Evolutionary conservation across 2,329 filamentous ascomycete species (phyloP).

Genomic region (Rhexocercosporidium sp.): DNA sequence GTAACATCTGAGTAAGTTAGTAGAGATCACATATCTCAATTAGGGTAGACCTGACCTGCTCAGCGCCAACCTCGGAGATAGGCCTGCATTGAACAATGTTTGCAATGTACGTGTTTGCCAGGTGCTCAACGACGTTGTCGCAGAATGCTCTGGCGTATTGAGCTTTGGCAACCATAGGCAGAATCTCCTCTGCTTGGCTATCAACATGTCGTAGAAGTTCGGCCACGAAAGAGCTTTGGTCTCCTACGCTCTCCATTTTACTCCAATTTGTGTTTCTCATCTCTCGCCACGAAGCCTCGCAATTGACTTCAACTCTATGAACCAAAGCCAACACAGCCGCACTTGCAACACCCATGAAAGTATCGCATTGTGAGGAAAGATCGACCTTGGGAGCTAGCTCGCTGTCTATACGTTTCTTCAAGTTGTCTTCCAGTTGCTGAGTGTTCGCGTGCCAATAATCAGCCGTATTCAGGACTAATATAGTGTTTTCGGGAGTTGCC

Average conservation of each 20-base stretch:
- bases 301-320: conserved; percentile 78
- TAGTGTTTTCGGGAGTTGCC: conserved; percentile 72
- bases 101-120: conserved; percentile 78
- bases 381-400: conserved; percentile 80
- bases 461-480: conserved; percentile 91
- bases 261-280: conserved; percentile 98
- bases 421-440: conserved; percentile 91
- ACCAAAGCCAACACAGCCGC: conserved; percentile 85
- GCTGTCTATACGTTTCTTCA: conserved; percentile 86
- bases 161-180: conserved; percentile 81
- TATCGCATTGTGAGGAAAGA: conserved; percentile 89
- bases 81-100: conserved; percentile 90
- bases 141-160: conserved; percentile 95
- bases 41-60: conserved; percentile 65
- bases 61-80: conserved; percentile 90
- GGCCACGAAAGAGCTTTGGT: conserved; percentile 90
- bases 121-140: conserved; percentile 90
- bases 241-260: conserved; percentile 89
- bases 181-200: conserved; percentile 72
- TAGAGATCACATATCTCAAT: not conserved
- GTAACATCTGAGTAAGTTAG: conserved; percentile 72
- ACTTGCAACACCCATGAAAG: conserved; percentile 93
- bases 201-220: conserved; percentile 80
- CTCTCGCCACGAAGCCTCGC: conserved; percentile 90
- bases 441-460: conserved; percentile 97